Evolutionary conservation across 2,329 filamentous ascomycete genomes (phyloP).

Genomic region (Cladosporium sp.): DNA sequence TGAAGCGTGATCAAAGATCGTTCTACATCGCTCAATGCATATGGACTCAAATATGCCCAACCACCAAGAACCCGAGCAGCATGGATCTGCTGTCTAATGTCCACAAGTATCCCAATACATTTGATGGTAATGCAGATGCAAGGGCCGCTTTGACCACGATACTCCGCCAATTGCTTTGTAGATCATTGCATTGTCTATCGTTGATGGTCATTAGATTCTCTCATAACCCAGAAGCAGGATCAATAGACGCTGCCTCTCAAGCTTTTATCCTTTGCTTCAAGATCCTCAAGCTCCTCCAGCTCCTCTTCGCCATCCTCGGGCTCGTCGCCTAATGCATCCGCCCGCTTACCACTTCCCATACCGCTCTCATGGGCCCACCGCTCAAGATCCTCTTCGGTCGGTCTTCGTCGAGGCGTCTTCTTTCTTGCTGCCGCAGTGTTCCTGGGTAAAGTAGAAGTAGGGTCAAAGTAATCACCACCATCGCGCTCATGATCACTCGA

Average conservation of each 20-base stretch:
- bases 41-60: too few relatives aligned
- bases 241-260: constrained; percentile 26
- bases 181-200: too few relatives aligned
- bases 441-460: not conserved
- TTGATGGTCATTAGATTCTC: too few relatives aligned
- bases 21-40: too few relatives aligned
- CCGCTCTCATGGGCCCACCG: constrained; percentile 45
- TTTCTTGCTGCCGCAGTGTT: not conserved
- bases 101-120: too few relatives aligned
- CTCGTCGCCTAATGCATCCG: constrained; percentile 45
- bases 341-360: constrained; percentile 42
- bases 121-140: too few relatives aligned
- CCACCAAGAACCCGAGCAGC: too few relatives aligned
- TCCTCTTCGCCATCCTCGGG: constrained; percentile 24
- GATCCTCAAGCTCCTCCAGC: constrained; percentile 22
- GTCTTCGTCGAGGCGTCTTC: constrained; percentile 44
- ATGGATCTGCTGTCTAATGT: too few relatives aligned
- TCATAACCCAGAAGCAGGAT: not conserved
- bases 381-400: constrained; percentile 33
- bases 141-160: too few relatives aligned
- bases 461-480: constrained; percentile 12
- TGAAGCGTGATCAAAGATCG: too few relatives aligned
- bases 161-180: too few relatives aligned
- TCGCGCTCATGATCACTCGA: constrained; percentile 2
- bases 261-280: constrained; percentile 27